phyloP scores from a whole-genome alignment of 192 early-diverging fungal genomes.

The Rhizophagus prolifer region DNA sequence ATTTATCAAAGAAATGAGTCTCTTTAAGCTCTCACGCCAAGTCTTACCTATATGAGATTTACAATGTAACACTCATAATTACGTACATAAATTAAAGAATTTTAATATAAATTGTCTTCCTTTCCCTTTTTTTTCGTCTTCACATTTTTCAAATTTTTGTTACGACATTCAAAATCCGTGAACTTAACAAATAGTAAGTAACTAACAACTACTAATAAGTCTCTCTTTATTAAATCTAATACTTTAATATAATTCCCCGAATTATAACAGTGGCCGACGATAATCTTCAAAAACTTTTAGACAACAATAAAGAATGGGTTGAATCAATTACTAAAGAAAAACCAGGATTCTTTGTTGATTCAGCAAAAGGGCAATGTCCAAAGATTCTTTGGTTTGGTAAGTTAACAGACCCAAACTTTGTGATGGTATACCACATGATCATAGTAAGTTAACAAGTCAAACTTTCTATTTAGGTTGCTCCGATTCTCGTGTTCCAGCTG shows the following conservation, averaged over 20 bases:
- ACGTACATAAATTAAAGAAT: too few relatives aligned
- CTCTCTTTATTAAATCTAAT: too few relatives aligned
- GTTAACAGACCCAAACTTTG: not conserved
- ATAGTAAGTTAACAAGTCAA: not conserved
- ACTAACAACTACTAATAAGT: too few relatives aligned
- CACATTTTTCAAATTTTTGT: too few relatives aligned
- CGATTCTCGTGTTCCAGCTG: conserved; percentile 90
- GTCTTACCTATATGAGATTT: too few relatives aligned
- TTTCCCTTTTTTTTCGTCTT: too few relatives aligned
- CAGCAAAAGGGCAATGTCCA: conserved; percentile 76
- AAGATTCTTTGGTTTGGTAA: conserved; percentile 85
- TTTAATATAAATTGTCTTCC: too few relatives aligned
- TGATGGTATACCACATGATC: not conserved
- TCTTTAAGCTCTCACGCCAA: too few relatives aligned
- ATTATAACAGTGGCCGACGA: not conserved
- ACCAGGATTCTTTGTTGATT: conserved; percentile 71
- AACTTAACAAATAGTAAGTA: too few relatives aligned
- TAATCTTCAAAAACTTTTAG: conserved; percentile 36
- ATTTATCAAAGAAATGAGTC: too few relatives aligned
- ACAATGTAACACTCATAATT: too few relatives aligned
- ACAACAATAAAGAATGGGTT: conserved; percentile 68
- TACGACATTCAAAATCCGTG: too few relatives aligned
- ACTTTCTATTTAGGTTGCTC: conserved; percentile 70
- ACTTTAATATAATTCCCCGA: not conserved
- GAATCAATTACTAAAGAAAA: conserved; percentile 50